These are phyloP conservation scores for Cryptosporidium xiaoi DNA, from an alignment of 169 alveolate species.

Conservation along the genomic window DNA sequence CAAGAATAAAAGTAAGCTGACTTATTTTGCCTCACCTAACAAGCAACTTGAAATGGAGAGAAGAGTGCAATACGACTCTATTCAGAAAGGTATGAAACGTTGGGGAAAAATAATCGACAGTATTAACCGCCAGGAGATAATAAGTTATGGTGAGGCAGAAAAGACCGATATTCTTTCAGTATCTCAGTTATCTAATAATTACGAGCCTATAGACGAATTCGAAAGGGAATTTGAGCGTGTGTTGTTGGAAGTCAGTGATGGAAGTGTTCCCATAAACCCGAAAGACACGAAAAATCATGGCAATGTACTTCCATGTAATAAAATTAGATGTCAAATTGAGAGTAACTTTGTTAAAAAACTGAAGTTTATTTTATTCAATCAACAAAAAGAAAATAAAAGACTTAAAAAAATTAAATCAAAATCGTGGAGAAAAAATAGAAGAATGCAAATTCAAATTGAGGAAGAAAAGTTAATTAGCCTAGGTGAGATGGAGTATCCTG, in stretches of 20 bases:
- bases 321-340: conserved; percentile 47
- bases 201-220: conserved; percentile 79
- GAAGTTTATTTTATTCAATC: conserved; percentile 77
- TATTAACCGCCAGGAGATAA: conserved; percentile 69
- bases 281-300: conserved; percentile 11
- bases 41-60: conserved; percentile 77
- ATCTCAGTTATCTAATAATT: conserved; percentile 73
- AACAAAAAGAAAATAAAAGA: conserved; percentile 79
- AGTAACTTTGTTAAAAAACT: conserved; percentile 57
- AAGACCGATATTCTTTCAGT: conserved; percentile 47
- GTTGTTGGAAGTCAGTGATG: neutral
- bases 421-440: conserved; percentile 80
- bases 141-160: conserved; percentile 70
- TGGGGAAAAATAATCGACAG: conserved; percentile 79
- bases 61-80: conserved; percentile 75
- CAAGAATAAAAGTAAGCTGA: conserved; percentile 6
- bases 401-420: conserved; percentile 81
- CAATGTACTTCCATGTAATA: conserved; percentile 39
- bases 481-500: conserved; percentile 80
- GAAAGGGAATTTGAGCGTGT: conserved; percentile 77
- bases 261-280: neutral
- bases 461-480: conserved; percentile 79
- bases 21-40: conserved; percentile 66
- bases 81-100: conserved; percentile 76
- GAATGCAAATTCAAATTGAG: conserved; percentile 77